Evolutionary conservation across 805 yeast species (phyloP).

Genomic region (Cyberlindnera mycetangii): DNA sequence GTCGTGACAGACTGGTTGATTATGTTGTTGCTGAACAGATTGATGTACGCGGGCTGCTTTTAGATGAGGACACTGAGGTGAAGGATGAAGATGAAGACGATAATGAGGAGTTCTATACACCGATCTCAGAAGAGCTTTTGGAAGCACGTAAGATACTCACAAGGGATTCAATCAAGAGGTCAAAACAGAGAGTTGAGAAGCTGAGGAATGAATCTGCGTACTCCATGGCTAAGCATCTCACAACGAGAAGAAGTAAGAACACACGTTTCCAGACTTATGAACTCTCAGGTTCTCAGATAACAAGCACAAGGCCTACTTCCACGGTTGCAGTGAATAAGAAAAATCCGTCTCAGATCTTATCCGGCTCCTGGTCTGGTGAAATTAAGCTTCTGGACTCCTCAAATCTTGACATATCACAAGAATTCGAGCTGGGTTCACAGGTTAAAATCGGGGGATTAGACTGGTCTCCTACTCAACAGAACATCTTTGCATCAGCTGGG

Average conservation of each 20-base stretch:
- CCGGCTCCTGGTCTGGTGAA: constrained; percentile 85
- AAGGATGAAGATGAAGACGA: constrained; percentile 42
- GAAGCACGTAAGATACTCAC: constrained; percentile 53
- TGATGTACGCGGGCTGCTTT: constrained; percentile 16
- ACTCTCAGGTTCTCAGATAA: constrained; percentile 65
- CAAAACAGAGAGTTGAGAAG: constrained; percentile 39
- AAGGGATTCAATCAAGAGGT: constrained; percentile 43
- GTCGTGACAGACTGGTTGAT: constrained; percentile 58
- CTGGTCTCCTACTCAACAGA: constrained; percentile 45
- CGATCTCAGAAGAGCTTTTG: constrained; percentile 57
- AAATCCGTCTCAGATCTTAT: constrained; percentile 41
- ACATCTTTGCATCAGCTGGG: constrained; percentile 27
- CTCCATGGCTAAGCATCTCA: constrained; percentile 42
- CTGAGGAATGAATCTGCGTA: constrained; percentile 32
- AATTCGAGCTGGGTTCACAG: constrained; percentile 42
- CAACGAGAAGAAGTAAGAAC: constrained; percentile 43
- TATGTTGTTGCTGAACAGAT: constrained; percentile 36
- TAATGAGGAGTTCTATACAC: constrained; percentile 83
- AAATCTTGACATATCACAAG: constrained; percentile 32
- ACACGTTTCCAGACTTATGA: constrained; percentile 35
- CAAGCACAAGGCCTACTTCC: constrained; percentile 69
- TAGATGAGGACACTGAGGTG: constrained; percentile 21
- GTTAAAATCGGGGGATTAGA: constrained; percentile 63
- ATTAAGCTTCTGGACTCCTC: constrained; percentile 45
- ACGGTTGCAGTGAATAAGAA: constrained; percentile 43